These are phyloP conservation scores for Zygosaccharomyces pseudobailii DNA, from an alignment of 1,139 yeast species.

Conservation along the genomic window DNA sequence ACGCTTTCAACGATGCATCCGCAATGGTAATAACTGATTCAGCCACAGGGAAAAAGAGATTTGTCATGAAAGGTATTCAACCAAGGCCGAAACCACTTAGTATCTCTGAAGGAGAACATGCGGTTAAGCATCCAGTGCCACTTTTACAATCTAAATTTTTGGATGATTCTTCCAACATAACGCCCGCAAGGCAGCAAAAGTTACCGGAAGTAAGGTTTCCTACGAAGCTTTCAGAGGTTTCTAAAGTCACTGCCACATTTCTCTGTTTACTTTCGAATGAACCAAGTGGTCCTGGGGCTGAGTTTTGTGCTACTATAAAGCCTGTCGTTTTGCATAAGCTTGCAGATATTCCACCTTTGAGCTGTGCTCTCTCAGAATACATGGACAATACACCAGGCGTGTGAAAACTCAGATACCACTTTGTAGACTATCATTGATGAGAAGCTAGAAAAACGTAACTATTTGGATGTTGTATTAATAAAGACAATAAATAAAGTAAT, in stretches of 20 bases:
- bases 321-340: conserved; percentile 29
- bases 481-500: background rate
- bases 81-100: conserved; percentile 53
- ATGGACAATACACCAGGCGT: conserved; percentile 31
- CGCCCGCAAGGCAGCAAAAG: conserved; percentile 26
- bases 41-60: conserved; percentile 62
- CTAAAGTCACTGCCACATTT: conserved; percentile 32
- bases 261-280: conserved; percentile 33
- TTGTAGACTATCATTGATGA: no score
- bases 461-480: background rate
- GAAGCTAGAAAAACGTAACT: background rate
- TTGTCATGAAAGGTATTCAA: conserved; percentile 85
- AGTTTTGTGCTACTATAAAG: conserved; percentile 28
- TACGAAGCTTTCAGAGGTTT: conserved; percentile 28
- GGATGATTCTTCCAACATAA: conserved; percentile 16
- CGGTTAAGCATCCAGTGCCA: conserved; percentile 15
- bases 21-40: conserved; percentile 79
- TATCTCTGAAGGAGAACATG: conserved; percentile 31
- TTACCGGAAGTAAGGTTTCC: conserved; percentile 30
- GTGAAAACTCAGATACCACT: conserved; percentile 2
- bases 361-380: conserved; percentile 30
- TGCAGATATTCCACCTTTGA: conserved; percentile 33
- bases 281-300: conserved; percentile 25
- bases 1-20: conserved; percentile 84
- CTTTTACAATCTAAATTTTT: conserved; percentile 21